These are phyloP conservation scores for Suillus tomentosus DNA, from an alignment of 768 basidiomycete species.

Conservation along the genomic window DNA sequence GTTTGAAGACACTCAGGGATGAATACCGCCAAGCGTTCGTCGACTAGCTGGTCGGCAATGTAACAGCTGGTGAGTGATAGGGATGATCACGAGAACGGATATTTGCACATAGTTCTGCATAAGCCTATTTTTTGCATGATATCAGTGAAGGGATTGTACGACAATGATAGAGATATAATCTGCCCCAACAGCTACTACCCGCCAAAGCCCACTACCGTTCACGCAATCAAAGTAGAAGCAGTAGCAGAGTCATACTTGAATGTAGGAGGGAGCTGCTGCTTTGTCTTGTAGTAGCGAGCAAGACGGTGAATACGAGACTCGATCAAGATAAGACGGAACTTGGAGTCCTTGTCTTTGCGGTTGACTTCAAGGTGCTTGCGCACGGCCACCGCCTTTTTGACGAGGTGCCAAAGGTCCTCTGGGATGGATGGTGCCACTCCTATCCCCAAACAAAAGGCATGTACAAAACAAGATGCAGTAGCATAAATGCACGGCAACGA, in stretches of 20 bases:
- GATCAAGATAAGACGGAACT: slow-evolving; percentile 95
- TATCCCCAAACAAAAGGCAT: slow-evolving; percentile 61
- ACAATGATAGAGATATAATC: neutral
- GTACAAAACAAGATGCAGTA: slow-evolving; percentile 12
- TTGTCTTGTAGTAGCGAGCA: slow-evolving; percentile 98
- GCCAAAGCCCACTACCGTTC: slow-evolving; percentile 26
- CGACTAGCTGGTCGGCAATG: too few species aligned
- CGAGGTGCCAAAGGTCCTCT: slow-evolving; percentile 98
- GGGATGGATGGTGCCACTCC: slow-evolving; percentile 97
- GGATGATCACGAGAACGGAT: neutral
- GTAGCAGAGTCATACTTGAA: slow-evolving; percentile 99
- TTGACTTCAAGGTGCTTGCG: slow-evolving; percentile 98
- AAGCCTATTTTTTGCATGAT: slow-evolving; percentile 7
- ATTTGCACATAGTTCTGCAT: slow-evolving; percentile 3
- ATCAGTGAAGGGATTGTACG: neutral
- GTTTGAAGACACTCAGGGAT: neutral
- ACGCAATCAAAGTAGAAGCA: slow-evolving; percentile 89
- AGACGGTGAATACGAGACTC: slow-evolving; percentile 99
- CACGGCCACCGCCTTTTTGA: slow-evolving; percentile 99
- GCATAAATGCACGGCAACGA: slow-evolving; percentile 11
- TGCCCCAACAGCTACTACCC: neutral
- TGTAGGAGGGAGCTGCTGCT: slow-evolving; percentile 95
- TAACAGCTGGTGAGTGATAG: too few species aligned
- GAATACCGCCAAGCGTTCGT: too few species aligned
- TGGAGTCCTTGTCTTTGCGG: slow-evolving; percentile 99